Evolutionary conservation across 306 rosid species (phyloP).

Genomic region (Vachellia collinsii): DNA sequence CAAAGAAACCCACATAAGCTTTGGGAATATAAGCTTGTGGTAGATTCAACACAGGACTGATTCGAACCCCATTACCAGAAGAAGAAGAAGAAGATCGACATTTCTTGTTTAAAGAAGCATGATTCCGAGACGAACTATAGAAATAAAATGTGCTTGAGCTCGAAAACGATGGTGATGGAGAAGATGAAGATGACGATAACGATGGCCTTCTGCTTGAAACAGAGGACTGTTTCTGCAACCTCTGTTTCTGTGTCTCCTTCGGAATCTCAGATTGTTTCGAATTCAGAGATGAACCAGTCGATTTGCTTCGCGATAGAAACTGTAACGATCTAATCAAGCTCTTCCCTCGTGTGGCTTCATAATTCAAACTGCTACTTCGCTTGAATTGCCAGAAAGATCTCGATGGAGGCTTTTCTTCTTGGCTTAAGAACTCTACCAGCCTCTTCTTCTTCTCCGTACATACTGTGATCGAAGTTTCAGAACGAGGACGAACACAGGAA

Average conservation of each 20-base stretch:
- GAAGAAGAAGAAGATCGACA: slow-evolving; percentile 41
- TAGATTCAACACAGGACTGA: slow-evolving; percentile 84
- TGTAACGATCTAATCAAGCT: slow-evolving; percentile 72
- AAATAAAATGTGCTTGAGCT: slow-evolving; percentile 60
- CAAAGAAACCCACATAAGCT: slow-evolving; percentile 81
- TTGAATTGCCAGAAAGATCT: slow-evolving; percentile 92
- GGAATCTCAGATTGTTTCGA: slow-evolving; percentile 46
- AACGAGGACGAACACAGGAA: neutral
- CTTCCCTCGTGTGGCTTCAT: slow-evolving; percentile 53
- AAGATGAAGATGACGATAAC: slow-evolving; percentile 43
- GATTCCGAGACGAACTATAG: slow-evolving; percentile 51
- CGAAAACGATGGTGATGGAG: neutral
- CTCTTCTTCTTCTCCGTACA: slow-evolving; percentile 60
- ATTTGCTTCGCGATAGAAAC: slow-evolving; percentile 85
- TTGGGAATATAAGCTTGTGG: slow-evolving; percentile 84
- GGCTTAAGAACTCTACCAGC: slow-evolving; percentile 75
- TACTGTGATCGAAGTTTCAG: slow-evolving; percentile 23
- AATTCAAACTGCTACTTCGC: slow-evolving; percentile 81
- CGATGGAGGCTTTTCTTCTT: slow-evolving; percentile 51
- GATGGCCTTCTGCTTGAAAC: slow-evolving; percentile 72
- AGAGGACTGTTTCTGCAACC: slow-evolving; percentile 73
- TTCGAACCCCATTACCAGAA: slow-evolving; percentile 69
- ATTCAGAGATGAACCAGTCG: slow-evolving; percentile 79
- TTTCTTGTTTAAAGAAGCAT: slow-evolving; percentile 51
- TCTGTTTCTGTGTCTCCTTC: slow-evolving; percentile 59